Evolutionary conservation across 2,329 filamentous ascomycete genomes (phyloP), one percentile per base, ranked within the genome.

Genomic region (Cladosporium phlei): DNA sequence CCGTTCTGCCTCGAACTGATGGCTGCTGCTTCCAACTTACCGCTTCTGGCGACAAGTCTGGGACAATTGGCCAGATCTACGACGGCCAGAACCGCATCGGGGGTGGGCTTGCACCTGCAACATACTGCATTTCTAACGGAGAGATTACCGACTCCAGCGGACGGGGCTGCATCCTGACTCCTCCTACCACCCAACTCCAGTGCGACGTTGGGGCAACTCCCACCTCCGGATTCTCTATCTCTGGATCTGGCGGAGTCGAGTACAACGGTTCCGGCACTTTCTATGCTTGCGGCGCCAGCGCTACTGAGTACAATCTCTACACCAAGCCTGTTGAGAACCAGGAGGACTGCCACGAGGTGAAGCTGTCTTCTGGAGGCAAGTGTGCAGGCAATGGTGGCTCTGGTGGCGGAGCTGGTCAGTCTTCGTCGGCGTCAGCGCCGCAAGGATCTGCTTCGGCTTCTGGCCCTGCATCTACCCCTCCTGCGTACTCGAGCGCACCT

Each of bases 101-200:
- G 28, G 74, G 75, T 38, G 45, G 29, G 16, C 47, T 47, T 10
- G 44, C 57, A 16, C 66, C 17, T 61, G 72, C 71, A 11, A 68
- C 72, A 7, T 85, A 77, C 60, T 80, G 72, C 48, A 68, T 69
- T 12, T 71, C 71, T 42, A 74, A 76, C 34, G 68, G 62, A 17
- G 57, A 52, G 7, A 72, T 86, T 50, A 76, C 69, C 14, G 82
- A 85, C 59, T 61, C 66, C 38, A 69, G 70, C 38, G 75, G 75
- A 34, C 71, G 77, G 48, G 80, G 81, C 16, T 85, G 82, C 58
- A 80, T 82, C 63, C 67, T 83, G 58, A 84, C 81, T 52, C 70
- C 73, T 30, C 73, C 76, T 0, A 80, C 78, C 1, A 73, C 70
- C 21, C 76, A 82, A 38, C 76, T 80, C 49, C 80, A 83, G 59